phyloP scores from a whole-genome alignment of 768 basidiomycete genomes.

The Lyophyllum shimeji region DNA sequence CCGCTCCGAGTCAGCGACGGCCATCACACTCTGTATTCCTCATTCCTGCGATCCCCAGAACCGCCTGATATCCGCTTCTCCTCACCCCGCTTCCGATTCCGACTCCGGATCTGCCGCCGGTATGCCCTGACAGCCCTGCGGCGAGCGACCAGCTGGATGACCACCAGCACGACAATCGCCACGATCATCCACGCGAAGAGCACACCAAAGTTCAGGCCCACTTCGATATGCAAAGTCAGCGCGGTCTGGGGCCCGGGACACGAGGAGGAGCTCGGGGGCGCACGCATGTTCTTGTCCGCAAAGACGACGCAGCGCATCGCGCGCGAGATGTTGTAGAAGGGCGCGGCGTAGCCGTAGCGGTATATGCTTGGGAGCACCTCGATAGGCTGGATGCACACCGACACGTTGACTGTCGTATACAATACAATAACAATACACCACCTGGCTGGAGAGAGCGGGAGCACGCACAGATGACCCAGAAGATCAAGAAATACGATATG shows the following conservation, averaged over 20 bases:
- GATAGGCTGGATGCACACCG: conserved; percentile 59
- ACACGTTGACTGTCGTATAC: conserved; percentile 49
- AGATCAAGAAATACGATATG: conserved; percentile 63
- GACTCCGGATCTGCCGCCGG: not conserved
- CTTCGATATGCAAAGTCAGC: conserved; percentile 27
- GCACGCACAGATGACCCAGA: conserved; percentile 64
- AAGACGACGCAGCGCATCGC: conserved; percentile 66
- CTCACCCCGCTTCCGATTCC: not conserved
- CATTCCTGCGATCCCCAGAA: not conserved
- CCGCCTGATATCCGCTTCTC: not conserved
- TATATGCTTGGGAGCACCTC: conserved; percentile 56
- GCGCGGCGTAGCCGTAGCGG: conserved; percentile 67
- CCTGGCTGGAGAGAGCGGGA: not conserved
- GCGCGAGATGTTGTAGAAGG: conserved; percentile 70
- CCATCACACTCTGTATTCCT: not conserved
- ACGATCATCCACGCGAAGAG: conserved; percentile 54
- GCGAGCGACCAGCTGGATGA: conserved; percentile 45
- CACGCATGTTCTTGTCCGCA: conserved; percentile 46
- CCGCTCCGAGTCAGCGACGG: too few relatives aligned
- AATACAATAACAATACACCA: not conserved
- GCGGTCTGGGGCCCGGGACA: not conserved
- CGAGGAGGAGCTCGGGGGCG: not conserved
- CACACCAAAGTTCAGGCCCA: conserved; percentile 63
- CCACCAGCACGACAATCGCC: conserved; percentile 51
- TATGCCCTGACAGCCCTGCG: conserved; percentile 16